A percentile compares a stretch with the other conserved stretches of the same genome.
phyloP scores from a whole-genome alignment of 495 filamentous ascomycete species.

The Tuber microsphaerosporum region DNA sequence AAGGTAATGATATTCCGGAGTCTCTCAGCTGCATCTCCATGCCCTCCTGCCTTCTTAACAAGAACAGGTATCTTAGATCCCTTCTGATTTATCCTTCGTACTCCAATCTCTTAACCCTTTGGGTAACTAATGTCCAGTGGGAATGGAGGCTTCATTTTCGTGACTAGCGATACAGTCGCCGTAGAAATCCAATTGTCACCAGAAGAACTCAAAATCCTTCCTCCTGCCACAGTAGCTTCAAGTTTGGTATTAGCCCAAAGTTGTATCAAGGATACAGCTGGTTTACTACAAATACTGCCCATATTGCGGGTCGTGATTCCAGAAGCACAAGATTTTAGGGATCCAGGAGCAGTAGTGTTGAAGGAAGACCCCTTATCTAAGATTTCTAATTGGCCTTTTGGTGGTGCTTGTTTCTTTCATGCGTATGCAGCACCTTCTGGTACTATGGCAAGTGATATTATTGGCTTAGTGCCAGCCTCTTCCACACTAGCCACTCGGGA shows the following conservation, averaged over 20 bases:
- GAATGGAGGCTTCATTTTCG: background rate
- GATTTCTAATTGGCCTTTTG: background rate
- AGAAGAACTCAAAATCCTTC: background rate
- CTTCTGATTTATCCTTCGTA: background rate
- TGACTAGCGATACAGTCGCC: background rate
- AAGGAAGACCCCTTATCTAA: background rate
- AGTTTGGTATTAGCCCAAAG: background rate
- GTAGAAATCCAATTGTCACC: background rate
- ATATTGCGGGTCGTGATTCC: background rate
- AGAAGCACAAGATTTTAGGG: background rate
- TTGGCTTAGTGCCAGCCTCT: background rate
- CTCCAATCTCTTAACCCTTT: background rate
- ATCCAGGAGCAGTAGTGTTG: background rate
- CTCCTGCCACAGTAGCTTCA: background rate
- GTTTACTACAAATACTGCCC: background rate
- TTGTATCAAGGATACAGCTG: background rate
- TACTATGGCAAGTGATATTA: background rate
- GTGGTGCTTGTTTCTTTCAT: background rate
- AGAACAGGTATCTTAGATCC: background rate
- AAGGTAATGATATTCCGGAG: background rate
- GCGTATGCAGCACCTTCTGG: background rate
- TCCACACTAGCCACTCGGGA: background rate
- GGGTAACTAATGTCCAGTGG: background rate
- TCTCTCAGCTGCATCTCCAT: background rate
- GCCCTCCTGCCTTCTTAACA: background rate